A percentile compares a stretch with the other conserved stretches of the same genome.
phyloP scores from a whole-genome alignment of 345 rosid species.

The Pelargonium nanum region DNA sequence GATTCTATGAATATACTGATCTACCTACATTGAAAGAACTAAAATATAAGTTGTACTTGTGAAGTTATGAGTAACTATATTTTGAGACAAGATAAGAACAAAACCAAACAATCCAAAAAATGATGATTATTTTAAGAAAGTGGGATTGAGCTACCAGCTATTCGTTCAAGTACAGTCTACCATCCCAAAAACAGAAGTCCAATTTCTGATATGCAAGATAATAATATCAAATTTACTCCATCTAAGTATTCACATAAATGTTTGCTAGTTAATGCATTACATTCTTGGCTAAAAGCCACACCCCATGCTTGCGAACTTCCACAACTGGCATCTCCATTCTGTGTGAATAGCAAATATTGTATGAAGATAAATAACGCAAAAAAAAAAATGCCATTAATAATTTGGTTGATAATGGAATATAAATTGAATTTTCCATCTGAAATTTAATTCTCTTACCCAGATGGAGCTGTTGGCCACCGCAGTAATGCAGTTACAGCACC shows the following conservation, averaged over 20 bases:
- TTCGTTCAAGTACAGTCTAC: no score
- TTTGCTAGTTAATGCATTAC: slow-evolving; percentile 34
- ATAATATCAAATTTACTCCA: slow-evolving; percentile 10
- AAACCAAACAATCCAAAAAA: no score
- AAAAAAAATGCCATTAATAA: slow-evolving; percentile 3
- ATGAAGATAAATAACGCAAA: slow-evolving; percentile 7
- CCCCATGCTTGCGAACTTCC: slow-evolving; percentile 73
- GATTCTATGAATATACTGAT: slow-evolving; percentile 67
- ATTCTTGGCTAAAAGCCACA: slow-evolving; percentile 80
- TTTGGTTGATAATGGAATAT: slow-evolving; percentile 4
- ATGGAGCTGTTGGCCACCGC: slow-evolving; percentile 92
- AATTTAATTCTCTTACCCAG: slow-evolving; percentile 41
- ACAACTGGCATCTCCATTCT: slow-evolving; percentile 93
- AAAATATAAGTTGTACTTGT: background rate
- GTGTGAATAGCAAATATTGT: slow-evolving; percentile 18
- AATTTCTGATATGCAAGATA: background rate
- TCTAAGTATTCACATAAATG: slow-evolving; percentile 14
- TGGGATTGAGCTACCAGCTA: no score
- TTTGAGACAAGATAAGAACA: background rate
- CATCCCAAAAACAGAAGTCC: background rate
- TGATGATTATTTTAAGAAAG: background rate
- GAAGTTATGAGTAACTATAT: no score
- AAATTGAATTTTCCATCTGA: background rate
- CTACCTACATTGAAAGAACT: slow-evolving; percentile 37
- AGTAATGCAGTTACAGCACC: slow-evolving; percentile 70